A percentile compares a stretch with the other conserved stretches of the same genome.
Evolutionary conservation across 164 flowering plant species (phyloP).

Genomic region (Vitis cinerea): DNA sequence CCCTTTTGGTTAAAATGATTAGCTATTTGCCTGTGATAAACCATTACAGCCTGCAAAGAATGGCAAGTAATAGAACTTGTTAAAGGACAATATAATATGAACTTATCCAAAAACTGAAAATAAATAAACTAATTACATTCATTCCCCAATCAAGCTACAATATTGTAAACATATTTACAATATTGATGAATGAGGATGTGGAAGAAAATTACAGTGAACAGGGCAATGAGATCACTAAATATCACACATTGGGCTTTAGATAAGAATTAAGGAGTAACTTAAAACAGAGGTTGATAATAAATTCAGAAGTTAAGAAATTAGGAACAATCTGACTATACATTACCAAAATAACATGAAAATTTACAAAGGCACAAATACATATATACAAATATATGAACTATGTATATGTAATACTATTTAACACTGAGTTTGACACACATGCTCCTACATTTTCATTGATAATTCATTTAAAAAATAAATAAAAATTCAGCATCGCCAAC

Average conservation of each 20-base stretch:
- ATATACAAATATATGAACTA: too few relatives aligned
- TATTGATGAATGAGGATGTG: background rate
- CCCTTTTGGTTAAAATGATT: conserved; percentile 11
- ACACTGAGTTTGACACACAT: too few relatives aligned
- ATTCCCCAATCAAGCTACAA: background rate
- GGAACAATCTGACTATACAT: background rate
- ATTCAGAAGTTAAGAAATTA: background rate
- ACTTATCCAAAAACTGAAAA: too few relatives aligned
- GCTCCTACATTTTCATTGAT: too few relatives aligned
- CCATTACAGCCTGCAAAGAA: conserved; percentile 3
- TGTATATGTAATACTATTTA: too few relatives aligned
- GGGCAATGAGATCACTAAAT: background rate
- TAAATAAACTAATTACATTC: background rate
- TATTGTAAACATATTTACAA: background rate
- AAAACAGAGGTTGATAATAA: too few relatives aligned
- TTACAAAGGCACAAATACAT: background rate
- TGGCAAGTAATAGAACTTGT: background rate
- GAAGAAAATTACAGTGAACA: background rate
- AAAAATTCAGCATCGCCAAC: too few relatives aligned
- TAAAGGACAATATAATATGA: background rate
- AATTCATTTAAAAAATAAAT: too few relatives aligned
- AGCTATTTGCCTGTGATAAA: conserved; percentile 6
- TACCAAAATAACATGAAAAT: background rate
- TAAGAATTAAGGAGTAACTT: background rate
- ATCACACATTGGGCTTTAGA: background rate